Conservation (phyloP, 2,329 filamentous ascomycete genomes). For the Fusarium praegraminearum region DNA sequence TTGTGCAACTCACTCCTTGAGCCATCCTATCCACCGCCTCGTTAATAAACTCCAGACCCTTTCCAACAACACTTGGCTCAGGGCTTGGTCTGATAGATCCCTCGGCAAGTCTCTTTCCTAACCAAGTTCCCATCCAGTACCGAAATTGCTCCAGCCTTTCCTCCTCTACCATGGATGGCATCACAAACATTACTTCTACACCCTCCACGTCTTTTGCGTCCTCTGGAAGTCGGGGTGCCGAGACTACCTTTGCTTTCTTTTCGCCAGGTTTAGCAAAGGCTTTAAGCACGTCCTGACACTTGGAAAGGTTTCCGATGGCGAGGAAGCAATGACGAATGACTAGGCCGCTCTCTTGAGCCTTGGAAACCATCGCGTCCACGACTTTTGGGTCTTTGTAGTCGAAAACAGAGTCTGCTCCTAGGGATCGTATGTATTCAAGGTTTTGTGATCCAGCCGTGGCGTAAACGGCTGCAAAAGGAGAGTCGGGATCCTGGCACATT, state of each 20-base stretch:
- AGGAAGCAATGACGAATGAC: constrained; percentile 57
- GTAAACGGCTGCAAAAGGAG: constrained; percentile 56
- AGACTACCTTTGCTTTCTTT: constrained; percentile 51
- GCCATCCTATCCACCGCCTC: constrained; percentile 52
- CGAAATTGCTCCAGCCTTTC: constrained; percentile 54
- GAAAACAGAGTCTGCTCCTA: constrained; percentile 57
- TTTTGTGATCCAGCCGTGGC: constrained; percentile 55
- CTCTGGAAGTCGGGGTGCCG: constrained; percentile 52
- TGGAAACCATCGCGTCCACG: constrained; percentile 51
- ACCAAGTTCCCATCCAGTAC: constrained; percentile 57
- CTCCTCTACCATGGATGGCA: constrained; percentile 51
- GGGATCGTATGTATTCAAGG: constrained; percentile 50
- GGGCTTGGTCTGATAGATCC: constrained; percentile 55
- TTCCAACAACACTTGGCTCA: constrained; percentile 53
- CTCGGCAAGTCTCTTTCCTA: constrained; percentile 50
- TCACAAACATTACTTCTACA: constrained; percentile 55
- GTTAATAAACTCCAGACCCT: constrained; percentile 54
- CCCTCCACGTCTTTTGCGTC: constrained; percentile 49
- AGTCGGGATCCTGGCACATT: constrained; percentile 50
- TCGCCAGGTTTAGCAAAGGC: constrained; percentile 41
- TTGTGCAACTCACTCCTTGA: constrained; percentile 57
- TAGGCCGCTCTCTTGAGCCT: constrained; percentile 53
- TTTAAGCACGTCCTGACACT: constrained; percentile 55
- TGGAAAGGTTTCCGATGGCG: constrained; percentile 52
- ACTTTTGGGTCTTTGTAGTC: constrained; percentile 54